phyloP scores from a whole-genome alignment of 495 filamentous ascomycete genomes.

The Neurospora sublineolata region DNA sequence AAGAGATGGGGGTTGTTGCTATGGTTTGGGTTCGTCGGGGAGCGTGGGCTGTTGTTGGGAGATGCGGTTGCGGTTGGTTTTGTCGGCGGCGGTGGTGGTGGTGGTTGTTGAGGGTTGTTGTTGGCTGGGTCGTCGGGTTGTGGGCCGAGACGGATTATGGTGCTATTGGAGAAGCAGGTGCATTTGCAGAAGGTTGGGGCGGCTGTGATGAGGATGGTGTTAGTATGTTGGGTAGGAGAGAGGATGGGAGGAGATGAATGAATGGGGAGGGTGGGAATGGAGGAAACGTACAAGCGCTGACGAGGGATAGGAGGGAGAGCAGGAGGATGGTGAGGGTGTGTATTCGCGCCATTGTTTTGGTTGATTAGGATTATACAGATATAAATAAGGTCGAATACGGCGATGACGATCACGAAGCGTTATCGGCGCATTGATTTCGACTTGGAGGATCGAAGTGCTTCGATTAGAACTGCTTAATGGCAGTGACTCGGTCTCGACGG shows the following conservation, averaged over 20 bases:
- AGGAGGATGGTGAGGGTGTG: constrained; percentile 21
- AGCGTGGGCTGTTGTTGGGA: background rate
- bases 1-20: background rate
- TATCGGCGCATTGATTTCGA: background rate
- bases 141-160: constrained; percentile 64
- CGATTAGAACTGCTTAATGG: background rate
- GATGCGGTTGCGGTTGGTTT: constrained; percentile 10
- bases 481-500: background rate
- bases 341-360: constrained; percentile 24
- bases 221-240: background rate
- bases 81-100: constrained; percentile 12
- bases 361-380: background rate
- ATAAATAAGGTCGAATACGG: background rate
- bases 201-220: constrained; percentile 21
- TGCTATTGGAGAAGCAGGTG: constrained; percentile 84
- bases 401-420: background rate
- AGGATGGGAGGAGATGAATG: background rate
- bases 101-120: constrained; percentile 7
- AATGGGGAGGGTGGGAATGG: background rate
- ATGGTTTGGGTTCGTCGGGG: background rate
- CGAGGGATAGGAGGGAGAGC: constrained; percentile 19
- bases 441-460: background rate
- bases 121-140: constrained; percentile 16
- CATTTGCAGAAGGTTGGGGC: constrained; percentile 95
- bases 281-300: constrained; percentile 24